Conservation (phyloP, 192 early-diverging fungal species). For the Coemansia sp. region DNA sequence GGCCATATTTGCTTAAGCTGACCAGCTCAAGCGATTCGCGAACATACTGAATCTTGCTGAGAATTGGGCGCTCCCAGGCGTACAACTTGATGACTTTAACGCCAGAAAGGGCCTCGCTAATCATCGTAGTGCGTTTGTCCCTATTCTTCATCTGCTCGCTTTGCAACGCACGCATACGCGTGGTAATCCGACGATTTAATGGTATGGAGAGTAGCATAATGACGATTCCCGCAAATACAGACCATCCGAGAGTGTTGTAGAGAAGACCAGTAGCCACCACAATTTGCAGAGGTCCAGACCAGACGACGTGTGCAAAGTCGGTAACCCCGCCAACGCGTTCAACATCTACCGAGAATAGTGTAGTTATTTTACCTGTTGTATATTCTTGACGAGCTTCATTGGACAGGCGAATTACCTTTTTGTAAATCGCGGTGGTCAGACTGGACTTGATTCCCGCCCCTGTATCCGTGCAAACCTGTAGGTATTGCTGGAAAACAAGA, state of each 20-base stretch:
- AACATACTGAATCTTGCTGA: conserved; percentile 63
- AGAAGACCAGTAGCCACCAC: conserved; percentile 73
- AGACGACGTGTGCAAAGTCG: conserved; percentile 73
- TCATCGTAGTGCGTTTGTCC: conserved; percentile 69
- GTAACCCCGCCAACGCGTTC: conserved; percentile 66
- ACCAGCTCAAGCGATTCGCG: conserved; percentile 78
- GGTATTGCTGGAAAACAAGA: conserved; percentile 85
- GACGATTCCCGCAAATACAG: conserved; percentile 82
- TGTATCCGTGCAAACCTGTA: conserved; percentile 73
- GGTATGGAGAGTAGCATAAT: conserved; percentile 86
- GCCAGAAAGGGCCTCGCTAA: conserved; percentile 87
- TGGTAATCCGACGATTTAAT: conserved; percentile 68
- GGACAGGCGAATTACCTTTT: conserved; percentile 80
- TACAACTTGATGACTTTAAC: conserved; percentile 97
- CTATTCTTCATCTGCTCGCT: conserved; percentile 87
- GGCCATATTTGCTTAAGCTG: conserved; percentile 76
- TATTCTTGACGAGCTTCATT: conserved; percentile 76
- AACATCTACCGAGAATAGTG: conserved; percentile 69
- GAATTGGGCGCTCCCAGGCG: conserved; percentile 87
- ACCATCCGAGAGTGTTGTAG: conserved; percentile 78
- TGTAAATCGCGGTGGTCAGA: conserved; percentile 81
- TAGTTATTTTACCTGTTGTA: conserved; percentile 79
- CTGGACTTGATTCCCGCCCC: conserved; percentile 76
- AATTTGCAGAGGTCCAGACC: conserved; percentile 83
- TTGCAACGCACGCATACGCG: conserved; percentile 68